Percentiles rank a stretch among this genome's conserved stretches.
Conservation (phyloP, 2,329 filamentous ascomycete species). For the Exophiala spinifera region DNA sequence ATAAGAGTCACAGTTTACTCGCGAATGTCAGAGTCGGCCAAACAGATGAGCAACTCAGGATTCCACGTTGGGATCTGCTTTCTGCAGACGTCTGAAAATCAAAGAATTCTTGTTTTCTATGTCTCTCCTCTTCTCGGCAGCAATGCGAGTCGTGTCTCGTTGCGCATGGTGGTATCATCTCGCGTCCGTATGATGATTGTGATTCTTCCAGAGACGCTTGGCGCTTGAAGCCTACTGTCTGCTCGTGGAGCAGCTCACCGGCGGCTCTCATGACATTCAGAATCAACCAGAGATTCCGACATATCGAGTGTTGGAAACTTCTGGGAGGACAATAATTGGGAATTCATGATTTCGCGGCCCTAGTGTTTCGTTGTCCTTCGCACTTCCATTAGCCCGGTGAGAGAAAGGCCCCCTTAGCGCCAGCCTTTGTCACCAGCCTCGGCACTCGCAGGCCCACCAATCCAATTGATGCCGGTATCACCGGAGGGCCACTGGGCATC, state of each 20-base stretch:
- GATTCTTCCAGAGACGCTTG: constrained; percentile 17
- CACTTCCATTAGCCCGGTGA: too few relatives aligned
- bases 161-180: constrained; percentile 40
- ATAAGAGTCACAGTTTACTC: background rate
- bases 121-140: background rate
- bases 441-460: too few relatives aligned
- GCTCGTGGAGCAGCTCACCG: constrained; percentile 35
- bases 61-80: background rate
- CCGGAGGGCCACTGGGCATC: too few relatives aligned
- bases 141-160: constrained; percentile 34
- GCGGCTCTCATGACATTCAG: constrained; percentile 42
- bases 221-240: constrained; percentile 1
- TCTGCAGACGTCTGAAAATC: background rate
- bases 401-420: too few relatives aligned
- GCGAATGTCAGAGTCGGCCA: background rate
- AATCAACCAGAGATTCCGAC: too few relatives aligned
- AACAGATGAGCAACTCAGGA: background rate
- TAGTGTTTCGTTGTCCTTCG: too few relatives aligned
- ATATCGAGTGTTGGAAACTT: too few relatives aligned
- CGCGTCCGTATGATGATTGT: constrained; percentile 32
- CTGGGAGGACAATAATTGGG: background rate
- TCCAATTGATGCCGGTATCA: too few relatives aligned
- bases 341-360: too few relatives aligned
- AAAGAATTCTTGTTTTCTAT: background rate
- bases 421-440: too few relatives aligned